Base-by-base conservation (phyloP, 257 asterid species). In the Solanum acaule region DNA sequence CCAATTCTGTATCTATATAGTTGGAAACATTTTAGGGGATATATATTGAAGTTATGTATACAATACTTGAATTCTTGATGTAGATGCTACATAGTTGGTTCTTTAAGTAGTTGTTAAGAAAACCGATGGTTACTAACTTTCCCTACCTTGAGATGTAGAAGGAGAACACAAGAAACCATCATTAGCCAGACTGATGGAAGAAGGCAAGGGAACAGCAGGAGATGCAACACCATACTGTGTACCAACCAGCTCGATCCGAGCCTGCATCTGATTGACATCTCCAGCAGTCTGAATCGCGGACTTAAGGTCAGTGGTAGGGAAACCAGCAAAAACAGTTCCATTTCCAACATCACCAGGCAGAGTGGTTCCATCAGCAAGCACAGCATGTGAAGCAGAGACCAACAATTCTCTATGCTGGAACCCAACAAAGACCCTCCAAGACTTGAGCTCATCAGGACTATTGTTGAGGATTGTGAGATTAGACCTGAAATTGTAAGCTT, bases 341-440 rank as follows among this genome's bases (percentile, higher is more conserved):
- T 92, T 92, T 88, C 95, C 90, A 83, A 93, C 98, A 85, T 93
- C 91, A 2, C 92, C 95, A 2, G 98, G 98, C 37, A 95, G 87
- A 49, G 88, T 40, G 25, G 82, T 86, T 35, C 97, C 97, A 83
- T 95, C 92, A 35, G 92, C 94, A 12, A 94, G 96, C 82, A 92
- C 97, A 18, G 95, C 95, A 25, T 87, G 67, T 2, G 88, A 49
- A 23, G 94, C 96, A 12, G 95, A 93, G n/a, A 92, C 95, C 87
- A 95, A 46, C 13, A 91, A 86, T 88, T 95, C 98, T 2, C 91
- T 88, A 77, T 93, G 92, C 27, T 89, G 89, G 89, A 95, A 95
- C 61, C 96, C 96, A 67, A 94, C 96, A 79, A 93, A 95, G 82
- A 91, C 95, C 90, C 89, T 92, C 98, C 97, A 95, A 20, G 92